phyloP scores from a whole-genome alignment of 495 filamentous ascomycete genomes.

The Schizothecium vesticola region DNA sequence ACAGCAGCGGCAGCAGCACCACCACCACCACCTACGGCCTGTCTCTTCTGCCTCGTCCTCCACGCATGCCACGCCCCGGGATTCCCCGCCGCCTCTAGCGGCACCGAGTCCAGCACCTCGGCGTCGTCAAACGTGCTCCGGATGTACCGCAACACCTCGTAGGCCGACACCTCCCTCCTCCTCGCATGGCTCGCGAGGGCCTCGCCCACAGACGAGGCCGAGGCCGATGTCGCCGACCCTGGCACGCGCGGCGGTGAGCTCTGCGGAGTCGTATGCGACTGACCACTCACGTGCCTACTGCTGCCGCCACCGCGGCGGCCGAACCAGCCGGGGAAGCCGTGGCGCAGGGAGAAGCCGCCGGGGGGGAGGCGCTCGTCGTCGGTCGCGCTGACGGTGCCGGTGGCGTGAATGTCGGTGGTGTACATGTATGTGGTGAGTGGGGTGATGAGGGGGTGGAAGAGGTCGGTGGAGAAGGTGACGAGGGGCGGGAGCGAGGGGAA shows the following conservation, averaged over 20 bases:
- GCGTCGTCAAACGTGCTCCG: slow-evolving; percentile 75
- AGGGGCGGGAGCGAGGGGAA: slow-evolving; percentile 78
- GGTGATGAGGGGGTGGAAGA: slow-evolving; percentile 90
- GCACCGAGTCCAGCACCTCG: slow-evolving; percentile 67
- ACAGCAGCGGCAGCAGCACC: slow-evolving; percentile 17
- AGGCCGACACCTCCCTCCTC: slow-evolving; percentile 40
- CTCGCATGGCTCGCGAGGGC: slow-evolving; percentile 2
- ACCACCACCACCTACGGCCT: slow-evolving; percentile 12
- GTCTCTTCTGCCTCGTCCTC: slow-evolving; percentile 56
- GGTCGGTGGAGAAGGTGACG: slow-evolving; percentile 80
- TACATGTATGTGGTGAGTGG: slow-evolving; percentile 88
- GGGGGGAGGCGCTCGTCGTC: slow-evolving; percentile 79
- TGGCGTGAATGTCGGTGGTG: slow-evolving; percentile 63
- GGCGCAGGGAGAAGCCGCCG: slow-evolving; percentile 78
- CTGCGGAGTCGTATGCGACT: slow-evolving; percentile 26
- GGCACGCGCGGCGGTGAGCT: slow-evolving; percentile 20
- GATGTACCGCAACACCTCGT: slow-evolving; percentile 71
- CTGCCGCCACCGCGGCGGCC: slow-evolving; percentile 39
- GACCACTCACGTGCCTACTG: slow-evolving; percentile 23
- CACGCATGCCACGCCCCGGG: slow-evolving; percentile 88
- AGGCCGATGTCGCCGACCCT: slow-evolving; percentile 31
- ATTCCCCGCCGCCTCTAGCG: slow-evolving; percentile 77
- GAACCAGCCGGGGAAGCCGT: slow-evolving; percentile 91
- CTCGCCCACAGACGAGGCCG: slow-evolving; percentile 8
- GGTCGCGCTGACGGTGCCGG: slow-evolving; percentile 69